These are phyloP conservation scores for Penicillium sp. DNA, from an alignment of 2,329 filamentous ascomycete species.

Conservation along the genomic window DNA sequence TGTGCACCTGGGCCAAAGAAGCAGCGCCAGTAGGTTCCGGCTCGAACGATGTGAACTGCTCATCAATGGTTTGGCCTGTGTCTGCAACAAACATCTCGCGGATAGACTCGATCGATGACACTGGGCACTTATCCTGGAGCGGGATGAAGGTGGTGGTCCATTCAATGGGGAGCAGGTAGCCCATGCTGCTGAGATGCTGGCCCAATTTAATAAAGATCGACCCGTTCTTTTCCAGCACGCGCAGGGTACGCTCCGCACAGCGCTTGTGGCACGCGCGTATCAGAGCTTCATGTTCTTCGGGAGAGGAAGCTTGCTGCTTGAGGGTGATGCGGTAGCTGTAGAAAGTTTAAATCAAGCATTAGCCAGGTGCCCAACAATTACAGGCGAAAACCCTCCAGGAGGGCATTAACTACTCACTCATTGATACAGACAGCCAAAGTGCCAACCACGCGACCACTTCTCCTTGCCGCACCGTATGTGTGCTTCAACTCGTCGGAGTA, in stretches of 20 bases:
- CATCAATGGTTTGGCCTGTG: slow-evolving; percentile 72
- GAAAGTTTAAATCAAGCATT: slow-evolving; percentile 2
- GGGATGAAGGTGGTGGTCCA: slow-evolving; percentile 97
- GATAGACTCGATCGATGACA: slow-evolving; percentile 84
- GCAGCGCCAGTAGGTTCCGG: slow-evolving; percentile 81
- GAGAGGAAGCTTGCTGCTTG: slow-evolving; percentile 63
- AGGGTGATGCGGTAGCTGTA: slow-evolving; percentile 81
- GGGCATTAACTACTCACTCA: slow-evolving; percentile 60
- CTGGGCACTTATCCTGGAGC: slow-evolving; percentile 89
- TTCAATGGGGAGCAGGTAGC: slow-evolving; percentile 83
- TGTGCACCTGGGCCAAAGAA: slow-evolving; percentile 89
- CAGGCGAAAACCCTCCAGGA: not conserved
- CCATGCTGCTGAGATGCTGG: slow-evolving; percentile 93
- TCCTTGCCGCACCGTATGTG: slow-evolving; percentile 69
- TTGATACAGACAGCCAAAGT: slow-evolving; percentile 80
- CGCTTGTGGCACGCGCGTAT: slow-evolving; percentile 85
- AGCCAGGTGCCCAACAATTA: not conserved
- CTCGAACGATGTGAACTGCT: slow-evolving; percentile 84
- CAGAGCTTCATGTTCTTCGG: slow-evolving; percentile 62
- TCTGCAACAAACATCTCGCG: slow-evolving; percentile 81
- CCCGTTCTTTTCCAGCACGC: slow-evolving; percentile 89
- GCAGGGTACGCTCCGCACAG: slow-evolving; percentile 83
- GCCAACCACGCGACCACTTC: slow-evolving; percentile 73
- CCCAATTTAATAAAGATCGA: slow-evolving; percentile 98
- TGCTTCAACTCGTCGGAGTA: slow-evolving; percentile 69